phyloP scores from a whole-genome alignment of 2,329 filamentous ascomycete genomes.

The Cordyceps pruinosa region DNA sequence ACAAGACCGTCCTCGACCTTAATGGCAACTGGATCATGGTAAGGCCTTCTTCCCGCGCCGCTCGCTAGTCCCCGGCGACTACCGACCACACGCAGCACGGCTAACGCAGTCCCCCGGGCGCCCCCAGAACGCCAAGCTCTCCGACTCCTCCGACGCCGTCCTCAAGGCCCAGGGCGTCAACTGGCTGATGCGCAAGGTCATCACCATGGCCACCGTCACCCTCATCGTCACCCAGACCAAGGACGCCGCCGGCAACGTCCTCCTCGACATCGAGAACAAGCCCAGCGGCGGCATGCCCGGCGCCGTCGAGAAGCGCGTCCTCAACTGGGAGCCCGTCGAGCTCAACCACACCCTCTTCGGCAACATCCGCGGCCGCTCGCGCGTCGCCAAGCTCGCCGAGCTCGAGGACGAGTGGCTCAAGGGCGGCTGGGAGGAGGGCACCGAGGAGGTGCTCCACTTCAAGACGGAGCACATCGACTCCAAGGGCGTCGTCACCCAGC shows the following conservation, averaged over 20 bases:
- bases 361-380: constrained; percentile 15
- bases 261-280: constrained; percentile 16
- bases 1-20: constrained; percentile 12
- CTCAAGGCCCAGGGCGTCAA: constrained; percentile 17
- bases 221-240: constrained; percentile 14
- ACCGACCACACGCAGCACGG: not conserved
- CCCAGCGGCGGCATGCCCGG: constrained; percentile 14
- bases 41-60: not conserved
- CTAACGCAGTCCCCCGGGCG: not conserved
- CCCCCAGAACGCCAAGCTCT: constrained; percentile 12
- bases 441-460: constrained; percentile 14
- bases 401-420: constrained; percentile 15
- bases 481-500: constrained; percentile 11
- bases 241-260: constrained; percentile 14
- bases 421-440: constrained; percentile 17
- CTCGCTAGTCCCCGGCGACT: not conserved
- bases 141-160: constrained; percentile 15
- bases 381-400: constrained; percentile 13
- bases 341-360: constrained; percentile 17
- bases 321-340: constrained; percentile 15
- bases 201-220: constrained; percentile 15
- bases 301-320: constrained; percentile 15
- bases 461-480: constrained; percentile 15
- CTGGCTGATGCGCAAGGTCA: constrained; percentile 19
- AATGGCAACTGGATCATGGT: constrained; percentile 13